Base-by-base conservation (phyloP, 1,284 basidiomycete species). In the Fomitopsis schrenkii region DNA sequence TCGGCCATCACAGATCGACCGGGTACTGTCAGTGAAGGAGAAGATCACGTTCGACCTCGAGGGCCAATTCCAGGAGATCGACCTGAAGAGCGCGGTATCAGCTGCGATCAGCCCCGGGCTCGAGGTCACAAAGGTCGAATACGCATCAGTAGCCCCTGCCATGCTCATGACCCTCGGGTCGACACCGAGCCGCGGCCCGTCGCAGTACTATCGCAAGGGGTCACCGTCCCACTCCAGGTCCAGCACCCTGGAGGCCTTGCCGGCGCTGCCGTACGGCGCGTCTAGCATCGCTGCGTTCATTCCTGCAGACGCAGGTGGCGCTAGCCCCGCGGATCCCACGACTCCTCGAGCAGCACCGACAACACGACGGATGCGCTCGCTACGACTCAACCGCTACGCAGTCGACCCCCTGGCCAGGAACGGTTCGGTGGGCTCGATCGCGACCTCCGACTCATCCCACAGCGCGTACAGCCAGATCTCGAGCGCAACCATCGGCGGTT, bases 1-100 rank as follows among this genome's bases (percentile, higher is more conserved):
- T 36, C 67, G 59, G 12, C 70, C 72, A 7, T 59, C 64, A 14
- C 71, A 68, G 36, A 68, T 60, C 3, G 71, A 65, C 15, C 68
- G 71, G 15, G 70, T 70, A 22, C 61, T 63, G 48, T 69, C 71
- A 5, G 57, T 61, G 22, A 71, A 66, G 3, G 61, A 59, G 12
- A 61, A 72, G n/a, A 60, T 62, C 22, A 59, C 54, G 17, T n/a
- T 41, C 15, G 55, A 68, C 33, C 54, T 35, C 17, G 53, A 52
- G 41, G 35, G 52, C 6, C 52, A 54, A 22, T 54, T 40, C 52
- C 52, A 61, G 1, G 60, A 58, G 15, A 38, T 28, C 2, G 62
- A 63, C 5, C 58, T 66, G 12, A 38, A 59, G 52, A 54, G 52
- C 22, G 35, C 35, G 2, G 10, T 45, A 15, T 45, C 35, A 5